A percentile compares a stretch with the other conserved stretches of the same genome.
These are phyloP conservation scores for Limnanthes douglasii DNA, from an alignment of 345 rosid species.

Conservation along the genomic window DNA sequence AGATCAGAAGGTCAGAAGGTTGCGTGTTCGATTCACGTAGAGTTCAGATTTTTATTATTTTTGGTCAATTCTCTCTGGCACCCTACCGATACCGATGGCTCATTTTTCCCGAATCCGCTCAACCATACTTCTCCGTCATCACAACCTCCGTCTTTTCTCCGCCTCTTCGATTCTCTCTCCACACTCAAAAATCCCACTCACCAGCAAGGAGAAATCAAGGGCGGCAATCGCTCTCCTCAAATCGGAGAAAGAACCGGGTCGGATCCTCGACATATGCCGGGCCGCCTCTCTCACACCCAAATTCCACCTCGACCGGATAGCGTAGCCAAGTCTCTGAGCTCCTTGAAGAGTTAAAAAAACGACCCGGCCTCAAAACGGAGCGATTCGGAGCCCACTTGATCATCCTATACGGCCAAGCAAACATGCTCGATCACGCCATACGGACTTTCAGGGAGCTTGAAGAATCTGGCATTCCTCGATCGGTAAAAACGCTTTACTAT, in stretches of 20 bases:
- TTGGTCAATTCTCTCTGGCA: too few relatives aligned
- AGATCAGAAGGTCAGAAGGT: constrained; percentile 97
- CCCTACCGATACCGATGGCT: constrained; percentile 22
- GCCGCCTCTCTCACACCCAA: constrained; percentile 59
- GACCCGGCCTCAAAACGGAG: constrained; percentile 50
- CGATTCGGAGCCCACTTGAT: constrained; percentile 48
- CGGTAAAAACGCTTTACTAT: constrained; percentile 57
- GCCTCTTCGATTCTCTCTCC: constrained; percentile 27
- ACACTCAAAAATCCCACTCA: constrained; percentile 27
- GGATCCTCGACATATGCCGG: constrained; percentile 73
- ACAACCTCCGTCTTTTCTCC: constrained; percentile 11
- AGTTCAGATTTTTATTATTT: constrained; percentile 34
- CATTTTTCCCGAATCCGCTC: constrained; percentile 30
- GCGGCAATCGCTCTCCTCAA: constrained; percentile 60
- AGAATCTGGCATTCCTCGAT: constrained; percentile 17
- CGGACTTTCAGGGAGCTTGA: constrained; percentile 37
- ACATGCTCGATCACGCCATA: constrained; percentile 52
- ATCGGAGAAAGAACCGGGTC: constrained; percentile 51
- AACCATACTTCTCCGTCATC: constrained; percentile 7
- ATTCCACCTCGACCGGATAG: constrained; percentile 37
- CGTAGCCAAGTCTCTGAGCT: constrained; percentile 40
- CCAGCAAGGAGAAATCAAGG: constrained; percentile 40
- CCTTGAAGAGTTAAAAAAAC: constrained; percentile 43
- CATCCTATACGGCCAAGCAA: constrained; percentile 65
- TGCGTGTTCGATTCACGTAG: constrained; percentile 70